phyloP scores from a whole-genome alignment of 2,329 filamentous ascomycete species.

The Ceratocystis alfenasii region DNA sequence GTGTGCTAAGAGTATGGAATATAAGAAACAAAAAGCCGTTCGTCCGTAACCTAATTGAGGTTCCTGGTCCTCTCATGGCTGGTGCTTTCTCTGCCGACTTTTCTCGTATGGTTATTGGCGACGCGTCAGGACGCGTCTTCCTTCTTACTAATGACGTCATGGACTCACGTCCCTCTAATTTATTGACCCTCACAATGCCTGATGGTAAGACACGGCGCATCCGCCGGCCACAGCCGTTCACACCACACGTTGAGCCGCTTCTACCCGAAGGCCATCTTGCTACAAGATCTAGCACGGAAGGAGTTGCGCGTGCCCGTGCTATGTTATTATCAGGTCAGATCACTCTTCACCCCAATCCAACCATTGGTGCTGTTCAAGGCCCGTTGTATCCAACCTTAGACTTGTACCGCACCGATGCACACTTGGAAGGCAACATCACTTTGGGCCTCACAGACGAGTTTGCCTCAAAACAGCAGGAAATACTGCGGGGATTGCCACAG shows the following conservation, averaged over 20 bases:
- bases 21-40: slow-evolving; percentile 34
- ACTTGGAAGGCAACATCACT: slow-evolving; percentile 34
- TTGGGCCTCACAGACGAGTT: slow-evolving; percentile 5
- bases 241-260: slow-evolving; percentile 40
- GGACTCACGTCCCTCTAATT: slow-evolving; percentile 30
- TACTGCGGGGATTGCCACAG: neutral
- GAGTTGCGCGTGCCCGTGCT: slow-evolving; percentile 25
- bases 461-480: slow-evolving; percentile 10
- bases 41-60: slow-evolving; percentile 42
- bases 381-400: slow-evolving; percentile 37
- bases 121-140: slow-evolving; percentile 49
- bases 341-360: slow-evolving; percentile 33
- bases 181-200: slow-evolving; percentile 31
- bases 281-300: slow-evolving; percentile 21
- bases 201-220: slow-evolving; percentile 28
- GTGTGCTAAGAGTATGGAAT: slow-evolving; percentile 52
- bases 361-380: slow-evolving; percentile 46
- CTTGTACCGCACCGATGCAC: slow-evolving; percentile 39
- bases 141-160: slow-evolving; percentile 40
- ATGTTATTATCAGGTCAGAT: slow-evolving; percentile 36
- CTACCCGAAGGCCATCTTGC: slow-evolving; percentile 28
- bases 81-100: slow-evolving; percentile 48
- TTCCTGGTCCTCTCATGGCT: slow-evolving; percentile 44
- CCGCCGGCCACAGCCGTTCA: slow-evolving; percentile 38
- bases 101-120: slow-evolving; percentile 45